Percentiles rank a stretch among this genome's conserved stretches.
These are phyloP conservation scores for Neospermospora avenae DNA, from an alignment of 2,329 filamentous ascomycete genomes.

Conservation along the genomic window DNA sequence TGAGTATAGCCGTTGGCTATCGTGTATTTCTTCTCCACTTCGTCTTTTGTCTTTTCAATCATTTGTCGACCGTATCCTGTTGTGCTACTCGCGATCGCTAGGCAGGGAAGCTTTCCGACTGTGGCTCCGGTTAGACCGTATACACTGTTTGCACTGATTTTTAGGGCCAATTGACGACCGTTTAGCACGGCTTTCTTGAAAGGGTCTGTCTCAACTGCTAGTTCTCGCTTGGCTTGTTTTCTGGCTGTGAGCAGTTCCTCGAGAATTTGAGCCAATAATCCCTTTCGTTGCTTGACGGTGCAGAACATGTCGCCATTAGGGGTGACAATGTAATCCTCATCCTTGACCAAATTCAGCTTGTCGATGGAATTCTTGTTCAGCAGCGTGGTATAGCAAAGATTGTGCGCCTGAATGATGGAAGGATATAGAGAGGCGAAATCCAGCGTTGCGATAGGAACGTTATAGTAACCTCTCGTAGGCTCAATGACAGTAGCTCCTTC, in stretches of 20 bases:
- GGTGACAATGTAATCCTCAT: slow-evolving; percentile 94
- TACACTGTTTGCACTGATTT: slow-evolving; percentile 95
- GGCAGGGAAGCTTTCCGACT: slow-evolving; percentile 89
- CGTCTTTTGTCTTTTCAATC: slow-evolving; percentile 98
- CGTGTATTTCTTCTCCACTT: slow-evolving; percentile 85
- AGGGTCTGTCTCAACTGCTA: slow-evolving; percentile 83
- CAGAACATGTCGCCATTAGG: slow-evolving; percentile 93
- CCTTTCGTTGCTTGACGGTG: slow-evolving; percentile 84
- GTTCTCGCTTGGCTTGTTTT: slow-evolving; percentile 90
- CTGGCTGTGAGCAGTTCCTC: slow-evolving; percentile 88
- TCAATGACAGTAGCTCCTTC: slow-evolving; percentile 98
- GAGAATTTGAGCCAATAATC: slow-evolving; percentile 88
- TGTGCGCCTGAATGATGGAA: slow-evolving; percentile 98
- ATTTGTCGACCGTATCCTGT: slow-evolving; percentile 97
- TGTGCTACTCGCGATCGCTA: slow-evolving; percentile 93
- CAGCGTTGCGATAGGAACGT: slow-evolving; percentile 90
- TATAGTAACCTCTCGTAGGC: slow-evolving; percentile 87
- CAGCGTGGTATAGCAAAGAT: slow-evolving; percentile 94
- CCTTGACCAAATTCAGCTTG: slow-evolving; percentile 73
- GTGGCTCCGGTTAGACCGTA: slow-evolving; percentile 97
- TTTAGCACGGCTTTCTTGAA: slow-evolving; percentile 99
- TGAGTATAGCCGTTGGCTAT: slow-evolving; percentile 93
- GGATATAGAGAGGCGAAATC: slow-evolving; percentile 99
- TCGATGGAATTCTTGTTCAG: slow-evolving; percentile 76
- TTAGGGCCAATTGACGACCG: slow-evolving; percentile 92